Evolutionary conservation across 108 stramenopile genomes (phyloP).

Genomic region (Stephanodiscus minutulus): DNA sequence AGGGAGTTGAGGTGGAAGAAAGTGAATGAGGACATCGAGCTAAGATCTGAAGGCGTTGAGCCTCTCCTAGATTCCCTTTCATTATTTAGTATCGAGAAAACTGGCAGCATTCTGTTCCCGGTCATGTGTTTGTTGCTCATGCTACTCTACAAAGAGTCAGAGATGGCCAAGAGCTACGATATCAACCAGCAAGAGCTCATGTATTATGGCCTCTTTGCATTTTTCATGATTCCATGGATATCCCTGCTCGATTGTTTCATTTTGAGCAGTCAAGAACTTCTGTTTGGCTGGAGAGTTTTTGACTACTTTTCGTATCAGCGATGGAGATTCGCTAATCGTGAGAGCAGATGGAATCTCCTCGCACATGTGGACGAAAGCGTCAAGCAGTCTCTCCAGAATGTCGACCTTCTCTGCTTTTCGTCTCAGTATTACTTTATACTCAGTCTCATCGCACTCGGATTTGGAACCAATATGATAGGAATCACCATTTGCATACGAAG

Average conservation of each 20-base stretch:
- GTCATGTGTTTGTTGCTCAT: slow-evolving; percentile 66
- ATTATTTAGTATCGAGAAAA: slow-evolving; percentile 66
- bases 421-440: slow-evolving; percentile 87
- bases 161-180: slow-evolving; percentile 71
- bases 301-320: slow-evolving; percentile 87
- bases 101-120: slow-evolving; percentile 56
- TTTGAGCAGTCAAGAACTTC: slow-evolving; percentile 82
- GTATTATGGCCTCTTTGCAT: slow-evolving; percentile 81
- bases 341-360: slow-evolving; percentile 76
- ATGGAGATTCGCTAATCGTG: slow-evolving; percentile 78
- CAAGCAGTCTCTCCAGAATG: slow-evolving; percentile 63
- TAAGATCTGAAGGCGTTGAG: slow-evolving; percentile 82
- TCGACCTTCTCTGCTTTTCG: slow-evolving; percentile 84
- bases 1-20: slow-evolving; percentile 73
- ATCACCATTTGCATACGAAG: slow-evolving; percentile 74
- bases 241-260: slow-evolving; percentile 78
- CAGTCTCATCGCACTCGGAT: slow-evolving; percentile 68
- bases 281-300: slow-evolving; percentile 86
- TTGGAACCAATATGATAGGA: slow-evolving; percentile 67
- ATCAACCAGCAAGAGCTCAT: slow-evolving; percentile 77
- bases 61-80: slow-evolving; percentile 71
- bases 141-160: slow-evolving; percentile 57
- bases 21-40: slow-evolving; percentile 82
- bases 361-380: slow-evolving; percentile 77
- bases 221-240: slow-evolving; percentile 61